Evolutionary conservation across 2,329 filamentous ascomycete species (phyloP).

Genomic region (Lecanicillium sp.): DNA sequence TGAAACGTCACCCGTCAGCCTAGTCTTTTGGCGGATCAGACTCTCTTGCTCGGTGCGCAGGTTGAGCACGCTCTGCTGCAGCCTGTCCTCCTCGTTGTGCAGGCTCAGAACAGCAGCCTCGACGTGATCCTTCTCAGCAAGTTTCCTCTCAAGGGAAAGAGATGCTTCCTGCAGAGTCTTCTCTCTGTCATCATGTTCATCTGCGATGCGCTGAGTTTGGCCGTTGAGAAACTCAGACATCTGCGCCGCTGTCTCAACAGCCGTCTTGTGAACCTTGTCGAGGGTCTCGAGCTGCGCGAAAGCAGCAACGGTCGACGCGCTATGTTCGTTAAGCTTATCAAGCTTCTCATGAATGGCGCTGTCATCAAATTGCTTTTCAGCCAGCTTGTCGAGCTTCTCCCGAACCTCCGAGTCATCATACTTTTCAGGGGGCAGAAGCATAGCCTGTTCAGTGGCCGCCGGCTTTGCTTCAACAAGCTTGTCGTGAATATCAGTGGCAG

Average conservation of each 20-base stretch:
- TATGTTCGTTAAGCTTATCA: conserved; percentile 51
- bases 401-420: conserved; percentile 25
- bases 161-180: conserved; percentile 73
- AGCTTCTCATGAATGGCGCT: conserved; percentile 28
- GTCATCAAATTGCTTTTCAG: conserved; percentile 52
- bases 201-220: conserved; percentile 66
- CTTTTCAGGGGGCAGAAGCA: conserved; percentile 38
- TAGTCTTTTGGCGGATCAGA: conserved; percentile 68
- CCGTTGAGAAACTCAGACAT: conserved; percentile 73
- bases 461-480: conserved; percentile 56
- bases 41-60: conserved; percentile 66
- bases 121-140: conserved; percentile 56
- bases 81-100: conserved; percentile 43
- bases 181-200: conserved; percentile 73
- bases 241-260: conserved; percentile 75
- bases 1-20: conserved; percentile 77
- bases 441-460: conserved; percentile 45
- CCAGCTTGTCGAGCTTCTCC: conserved; percentile 19
- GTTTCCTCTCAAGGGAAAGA: conserved; percentile 70
- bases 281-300: conserved; percentile 72
- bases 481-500: conserved; percentile 46
- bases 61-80: conserved; percentile 47
- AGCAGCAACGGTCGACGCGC: conserved; percentile 58
- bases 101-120: conserved; percentile 46
- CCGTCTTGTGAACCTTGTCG: conserved; percentile 82